phyloP scores from a whole-genome alignment of 1,284 basidiomycete genomes.

The Schizophyllum amplum region DNA sequence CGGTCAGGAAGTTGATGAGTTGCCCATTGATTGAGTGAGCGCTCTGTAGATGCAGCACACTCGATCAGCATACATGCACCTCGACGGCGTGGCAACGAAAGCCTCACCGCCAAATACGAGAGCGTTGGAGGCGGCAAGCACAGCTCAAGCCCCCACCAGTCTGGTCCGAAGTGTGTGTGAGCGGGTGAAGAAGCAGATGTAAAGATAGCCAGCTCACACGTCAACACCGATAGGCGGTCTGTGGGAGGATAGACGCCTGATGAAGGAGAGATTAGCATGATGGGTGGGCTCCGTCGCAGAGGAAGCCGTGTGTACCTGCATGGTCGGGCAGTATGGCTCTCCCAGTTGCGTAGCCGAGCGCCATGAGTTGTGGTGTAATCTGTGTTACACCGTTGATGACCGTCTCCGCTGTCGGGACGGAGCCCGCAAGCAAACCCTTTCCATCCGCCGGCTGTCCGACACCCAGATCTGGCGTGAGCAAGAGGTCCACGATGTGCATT shows the following conservation, averaged over 20 bases:
- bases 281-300: background rate
- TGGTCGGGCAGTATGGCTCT: conserved; percentile 61
- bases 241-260: conserved; percentile 61
- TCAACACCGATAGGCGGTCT: conserved; percentile 69
- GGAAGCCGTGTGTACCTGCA: conserved; percentile 30
- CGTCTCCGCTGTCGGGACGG: conserved; percentile 64
- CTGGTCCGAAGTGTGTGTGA: conserved; percentile 26
- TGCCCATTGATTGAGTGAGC: conserved; percentile 54
- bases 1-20: conserved; percentile 65
- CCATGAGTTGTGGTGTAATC: conserved; percentile 70
- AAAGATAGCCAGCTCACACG: conserved; percentile 42
- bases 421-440: conserved; percentile 56
- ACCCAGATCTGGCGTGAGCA: conserved; percentile 48
- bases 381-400: conserved; percentile 58
- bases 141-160: conserved; percentile 81
- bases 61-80: background rate
- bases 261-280: conserved; percentile 1
- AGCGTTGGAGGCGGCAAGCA: conserved; percentile 63
- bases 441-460: conserved; percentile 37
- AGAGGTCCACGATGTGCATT: conserved; percentile 50
- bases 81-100: background rate
- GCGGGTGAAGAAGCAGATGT: background rate
- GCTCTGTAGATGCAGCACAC: conserved; percentile 31
- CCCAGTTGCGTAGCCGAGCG: conserved; percentile 68
- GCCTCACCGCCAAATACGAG: conserved; percentile 44